Conservation (phyloP, 2,329 filamentous ascomycete species). For the Podosphaera xanthii region DNA sequence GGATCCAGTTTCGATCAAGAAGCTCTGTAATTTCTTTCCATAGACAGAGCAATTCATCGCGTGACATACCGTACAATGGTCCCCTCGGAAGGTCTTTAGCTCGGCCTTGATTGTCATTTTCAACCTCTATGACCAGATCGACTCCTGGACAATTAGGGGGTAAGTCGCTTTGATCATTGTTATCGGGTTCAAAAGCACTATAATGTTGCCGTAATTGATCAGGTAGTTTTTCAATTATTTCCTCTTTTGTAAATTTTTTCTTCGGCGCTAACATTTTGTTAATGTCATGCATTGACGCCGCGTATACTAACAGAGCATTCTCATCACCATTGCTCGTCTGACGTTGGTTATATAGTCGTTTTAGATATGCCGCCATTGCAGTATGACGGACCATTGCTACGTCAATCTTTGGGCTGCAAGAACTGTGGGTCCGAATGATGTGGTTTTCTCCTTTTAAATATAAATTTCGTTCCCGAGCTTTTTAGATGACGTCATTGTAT, state of each 20-base stretch:
- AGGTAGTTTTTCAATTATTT: background rate
- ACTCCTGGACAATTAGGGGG: background rate
- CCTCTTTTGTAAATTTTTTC: background rate
- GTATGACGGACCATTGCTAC: background rate
- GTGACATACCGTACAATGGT: too few relatives aligned
- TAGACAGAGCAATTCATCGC: too few relatives aligned
- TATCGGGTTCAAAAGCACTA: background rate
- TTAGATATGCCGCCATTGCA: background rate
- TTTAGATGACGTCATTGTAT: background rate
- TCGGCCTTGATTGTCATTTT: background rate
- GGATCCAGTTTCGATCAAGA: background rate
- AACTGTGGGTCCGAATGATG: background rate
- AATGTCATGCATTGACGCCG: background rate
- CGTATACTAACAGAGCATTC: background rate
- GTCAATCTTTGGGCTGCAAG: background rate
- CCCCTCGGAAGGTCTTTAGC: too few relatives aligned
- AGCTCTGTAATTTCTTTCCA: background rate
- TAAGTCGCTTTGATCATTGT: background rate
- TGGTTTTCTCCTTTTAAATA: background rate
- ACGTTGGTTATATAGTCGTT: background rate
- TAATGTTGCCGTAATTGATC: background rate
- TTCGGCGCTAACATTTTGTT: background rate
- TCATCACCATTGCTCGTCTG: background rate
- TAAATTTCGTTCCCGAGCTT: background rate
- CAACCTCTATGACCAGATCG: background rate